These are phyloP conservation scores for Cutaneotrichosporon sp. DNA, from an alignment of 1,284 basidiomycete species.

Conservation along the genomic window DNA sequence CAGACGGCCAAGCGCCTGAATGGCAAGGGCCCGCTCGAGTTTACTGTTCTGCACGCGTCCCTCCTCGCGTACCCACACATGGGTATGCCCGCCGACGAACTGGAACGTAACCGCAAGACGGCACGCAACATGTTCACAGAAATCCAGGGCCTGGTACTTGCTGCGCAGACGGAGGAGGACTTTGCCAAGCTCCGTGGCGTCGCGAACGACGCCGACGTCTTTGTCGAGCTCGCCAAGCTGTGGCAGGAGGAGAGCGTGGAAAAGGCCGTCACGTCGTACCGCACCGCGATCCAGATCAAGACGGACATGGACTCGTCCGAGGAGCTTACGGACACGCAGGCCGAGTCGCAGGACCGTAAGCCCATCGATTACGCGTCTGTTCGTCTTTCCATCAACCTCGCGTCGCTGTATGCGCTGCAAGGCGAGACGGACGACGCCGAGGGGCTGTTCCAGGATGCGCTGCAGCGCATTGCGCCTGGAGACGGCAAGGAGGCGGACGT, in stretches of 20 bases:
- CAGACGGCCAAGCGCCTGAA: conserved; percentile 53
- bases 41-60: conserved; percentile 80
- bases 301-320: conserved; percentile 31
- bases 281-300: conserved; percentile 59
- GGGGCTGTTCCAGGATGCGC: conserved; percentile 51
- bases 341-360: conserved; percentile 11
- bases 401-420: conserved; percentile 67
- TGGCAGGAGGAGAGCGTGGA: conserved; percentile 77
- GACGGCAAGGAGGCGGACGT: conserved; percentile 52
- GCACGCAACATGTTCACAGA: conserved; percentile 78
- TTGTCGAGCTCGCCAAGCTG: conserved; percentile 75
- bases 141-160: conserved; percentile 61
- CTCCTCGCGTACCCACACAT: conserved; percentile 72
- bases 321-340: conserved; percentile 1
- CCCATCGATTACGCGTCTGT: conserved; percentile 31
- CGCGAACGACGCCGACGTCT: conserved; percentile 72
- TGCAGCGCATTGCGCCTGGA: conserved; percentile 47
- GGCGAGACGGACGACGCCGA: conserved; percentile 52
- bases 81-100: conserved; percentile 67
- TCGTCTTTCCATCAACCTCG: conserved; percentile 72
- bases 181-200: conserved; percentile 55
- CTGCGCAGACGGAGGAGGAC: conserved; percentile 38
- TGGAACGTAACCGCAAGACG: conserved; percentile 62
- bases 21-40: conserved; percentile 57
- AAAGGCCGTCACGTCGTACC: conserved; percentile 64